Evolutionary conservation across 768 basidiomycete species (phyloP).

Genomic region (Termitomyces sp.): DNA sequence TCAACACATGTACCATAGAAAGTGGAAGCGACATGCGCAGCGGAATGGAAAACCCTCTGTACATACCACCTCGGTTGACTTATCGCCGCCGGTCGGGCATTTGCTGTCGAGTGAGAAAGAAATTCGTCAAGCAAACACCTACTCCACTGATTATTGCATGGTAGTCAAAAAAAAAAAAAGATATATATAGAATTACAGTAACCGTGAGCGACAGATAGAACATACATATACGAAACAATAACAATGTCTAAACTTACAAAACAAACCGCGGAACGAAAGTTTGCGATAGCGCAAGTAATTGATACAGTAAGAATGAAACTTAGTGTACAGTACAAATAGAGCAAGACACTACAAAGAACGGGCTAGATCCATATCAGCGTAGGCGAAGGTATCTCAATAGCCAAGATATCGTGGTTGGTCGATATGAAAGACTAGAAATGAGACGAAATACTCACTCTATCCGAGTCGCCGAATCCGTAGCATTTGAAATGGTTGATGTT

Average conservation of each 20-base stretch:
- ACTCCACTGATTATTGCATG: neutral
- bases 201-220: neutral
- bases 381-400: neutral
- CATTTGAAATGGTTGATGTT: neutral
- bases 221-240: neutral
- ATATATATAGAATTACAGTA: neutral
- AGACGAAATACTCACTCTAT: neutral
- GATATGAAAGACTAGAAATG: neutral
- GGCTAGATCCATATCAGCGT: neutral
- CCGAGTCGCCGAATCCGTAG: neutral
- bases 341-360: neutral
- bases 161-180: no score
- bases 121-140: no score
- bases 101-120: no score
- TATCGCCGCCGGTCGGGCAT: no score
- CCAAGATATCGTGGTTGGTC: neutral
- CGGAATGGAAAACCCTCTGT: no score
- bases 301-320: neutral
- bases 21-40: no score
- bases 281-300: neutral
- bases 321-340: no score
- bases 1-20: no score
- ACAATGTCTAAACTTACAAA: no score
- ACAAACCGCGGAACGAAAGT: no score
- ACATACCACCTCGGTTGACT: no score